Evolutionary conservation across 2,329 filamentous ascomycete species (phyloP), one percentile per base, ranked within the genome.

Genomic region (Septoria linicola): DNA sequence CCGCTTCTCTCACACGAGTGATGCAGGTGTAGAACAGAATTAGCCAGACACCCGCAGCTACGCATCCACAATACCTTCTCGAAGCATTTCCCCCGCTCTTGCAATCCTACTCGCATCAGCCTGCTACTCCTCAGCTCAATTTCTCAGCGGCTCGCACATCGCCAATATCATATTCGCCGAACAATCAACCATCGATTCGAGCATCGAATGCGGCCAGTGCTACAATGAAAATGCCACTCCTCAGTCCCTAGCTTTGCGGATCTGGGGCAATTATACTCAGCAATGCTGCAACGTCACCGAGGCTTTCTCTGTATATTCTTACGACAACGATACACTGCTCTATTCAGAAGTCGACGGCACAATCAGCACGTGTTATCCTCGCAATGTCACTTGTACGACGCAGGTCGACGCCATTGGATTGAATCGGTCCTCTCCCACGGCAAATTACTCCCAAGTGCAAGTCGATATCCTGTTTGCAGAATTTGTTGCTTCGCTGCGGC

Each of bases 401-500:
- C 4, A 11, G 4, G 5, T n/a, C 3, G 21, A 44, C 32, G 25
- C 20, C 14, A 17, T 17, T 1, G 25, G 41, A 2, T 25, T 43
- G 25, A 34, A 43, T 11, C 1, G 13, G 2, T 43, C 31, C 21
- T 43, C 27, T 11, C 41, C 41, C n/a, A n/a, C 27, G 3, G 41
- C 17, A 30, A 44, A 44, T 17, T 44, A 44, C 8, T 16, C 41
- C 27, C 41, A 44, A 8, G 3, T 44, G 13, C 23, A 44, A 23
- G 19, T 32, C 7, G 19, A 34, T 21, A 19, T 43, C 27, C n/a
- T 8, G 3, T 41, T 27, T 4, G 13, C 4, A 11, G 10, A 3
- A 5, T 13, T n/a, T 10, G 19, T 23, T 16, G 30, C 1, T 5
- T 13, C 8, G 17, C 7, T 31, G 8, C 19, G 19, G 14, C 25